Percentiles rank a stretch among this genome's conserved stretches.
Evolutionary conservation across 2,329 filamentous ascomycete genomes (phyloP).

Genomic region (Niveomyces coronatus): DNA sequence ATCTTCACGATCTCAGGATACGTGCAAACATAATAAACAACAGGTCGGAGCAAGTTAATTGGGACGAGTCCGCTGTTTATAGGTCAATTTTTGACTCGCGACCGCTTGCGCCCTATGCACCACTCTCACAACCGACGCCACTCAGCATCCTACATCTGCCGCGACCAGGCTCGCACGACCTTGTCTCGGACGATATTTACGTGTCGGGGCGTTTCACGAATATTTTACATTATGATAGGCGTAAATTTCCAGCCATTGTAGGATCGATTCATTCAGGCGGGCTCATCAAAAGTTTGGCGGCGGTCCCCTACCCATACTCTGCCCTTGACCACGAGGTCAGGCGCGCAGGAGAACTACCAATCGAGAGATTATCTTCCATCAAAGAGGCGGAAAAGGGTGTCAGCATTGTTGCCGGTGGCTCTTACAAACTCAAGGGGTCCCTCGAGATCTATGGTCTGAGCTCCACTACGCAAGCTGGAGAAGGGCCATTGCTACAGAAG

Average conservation of each 20-base stretch:
- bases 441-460: conserved; percentile 72
- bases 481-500: conserved; percentile 24
- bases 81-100: conserved; percentile 39
- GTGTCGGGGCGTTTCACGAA: conserved; percentile 82
- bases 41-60: conserved; percentile 26
- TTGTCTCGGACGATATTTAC: conserved; percentile 70
- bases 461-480: conserved; percentile 18
- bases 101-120: conserved; percentile 50
- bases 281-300: conserved; percentile 61
- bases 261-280: conserved; percentile 79
- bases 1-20: conserved; percentile 68
- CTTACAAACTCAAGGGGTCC: conserved; percentile 85
- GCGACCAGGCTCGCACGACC: conserved; percentile 36
- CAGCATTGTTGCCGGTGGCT: conserved; percentile 72
- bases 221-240: conserved; percentile 80
- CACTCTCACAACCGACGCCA: conserved; percentile 70
- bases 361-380: conserved; percentile 41
- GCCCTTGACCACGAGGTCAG: conserved; percentile 50
- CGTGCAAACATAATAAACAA: conserved; percentile 23
- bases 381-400: conserved; percentile 44
- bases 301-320: conserved; percentile 58
- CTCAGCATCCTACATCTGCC: conserved; percentile 74
- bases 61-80: conserved; percentile 21
- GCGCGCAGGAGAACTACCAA: conserved; percentile 42
- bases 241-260: conserved; percentile 68